Evolutionary conservation across 2,329 filamentous ascomycete genomes (phyloP).

Genomic region (Geosmithia morbida): DNA sequence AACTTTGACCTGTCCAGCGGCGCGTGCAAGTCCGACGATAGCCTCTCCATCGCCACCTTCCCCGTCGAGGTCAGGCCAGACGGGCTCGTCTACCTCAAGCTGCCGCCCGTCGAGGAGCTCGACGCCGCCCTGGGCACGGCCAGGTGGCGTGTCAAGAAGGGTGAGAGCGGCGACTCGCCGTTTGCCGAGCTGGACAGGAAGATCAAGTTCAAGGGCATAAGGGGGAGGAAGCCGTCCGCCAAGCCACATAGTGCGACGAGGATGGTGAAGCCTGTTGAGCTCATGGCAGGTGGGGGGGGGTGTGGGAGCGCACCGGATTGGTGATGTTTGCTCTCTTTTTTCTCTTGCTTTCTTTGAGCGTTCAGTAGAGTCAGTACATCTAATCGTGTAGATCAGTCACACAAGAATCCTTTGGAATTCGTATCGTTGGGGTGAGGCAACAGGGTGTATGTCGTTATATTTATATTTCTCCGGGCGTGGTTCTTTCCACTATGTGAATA

Average conservation of each 20-base stretch:
- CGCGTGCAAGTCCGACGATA: conserved; percentile 54
- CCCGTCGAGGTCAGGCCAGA: conserved; percentile 57
- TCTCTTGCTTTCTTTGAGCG: not conserved
- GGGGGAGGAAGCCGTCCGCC: conserved; percentile 24
- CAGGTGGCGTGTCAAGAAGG: conserved; percentile 66
- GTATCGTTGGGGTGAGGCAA: no score
- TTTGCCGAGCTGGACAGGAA: conserved; percentile 30
- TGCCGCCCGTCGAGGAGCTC: conserved; percentile 69
- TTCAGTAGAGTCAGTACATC: no score
- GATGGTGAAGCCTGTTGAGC: conserved; percentile 22
- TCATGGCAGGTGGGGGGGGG: conserved; percentile 19
- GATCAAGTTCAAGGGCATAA: conserved; percentile 26
- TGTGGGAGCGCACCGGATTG: conserved; percentile 31
- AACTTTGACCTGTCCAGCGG: conserved; percentile 69
- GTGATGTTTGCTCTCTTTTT: conserved; percentile 15
- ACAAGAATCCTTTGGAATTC: no score
- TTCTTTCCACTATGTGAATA: no score
- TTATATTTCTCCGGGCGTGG: no score
- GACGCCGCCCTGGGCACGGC: conserved; percentile 65
- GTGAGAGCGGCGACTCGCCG: conserved; percentile 33
- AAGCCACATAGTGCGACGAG: conserved; percentile 14
- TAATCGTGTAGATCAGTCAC: no score
- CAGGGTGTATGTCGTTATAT: no score
- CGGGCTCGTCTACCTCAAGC: conserved; percentile 64
- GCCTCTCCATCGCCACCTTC: conserved; percentile 72